Percentiles rank a stretch among this genome's conserved stretches.
Conservation (phyloP, 176 grass and related monocot genomes). For the Triticum dicoccoides region DNA sequence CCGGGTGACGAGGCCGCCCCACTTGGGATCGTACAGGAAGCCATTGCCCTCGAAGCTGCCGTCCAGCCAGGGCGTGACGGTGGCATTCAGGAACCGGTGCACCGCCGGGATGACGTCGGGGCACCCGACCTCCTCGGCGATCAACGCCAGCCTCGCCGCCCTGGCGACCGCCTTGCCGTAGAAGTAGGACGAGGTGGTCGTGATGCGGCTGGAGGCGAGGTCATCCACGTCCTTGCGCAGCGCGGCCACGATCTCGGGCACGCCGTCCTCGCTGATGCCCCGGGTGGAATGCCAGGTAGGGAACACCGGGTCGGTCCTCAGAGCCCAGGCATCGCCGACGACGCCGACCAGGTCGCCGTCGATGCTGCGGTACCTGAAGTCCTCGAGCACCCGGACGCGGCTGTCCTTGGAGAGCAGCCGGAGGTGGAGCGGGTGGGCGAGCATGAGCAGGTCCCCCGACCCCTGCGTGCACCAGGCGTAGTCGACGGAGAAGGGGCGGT, state of each 20-base stretch:
- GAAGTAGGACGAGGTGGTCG: slow-evolving; percentile 88
- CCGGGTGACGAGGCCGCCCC: slow-evolving; percentile 73
- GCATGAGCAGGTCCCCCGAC: slow-evolving; percentile 70
- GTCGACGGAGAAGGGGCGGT: slow-evolving; percentile 64
- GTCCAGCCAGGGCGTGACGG: slow-evolving; percentile 82
- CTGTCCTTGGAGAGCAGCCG: slow-evolving; percentile 48
- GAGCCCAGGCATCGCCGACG: slow-evolving; percentile 65
- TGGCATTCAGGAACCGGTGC: slow-evolving; percentile 45
- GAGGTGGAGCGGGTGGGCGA: slow-evolving; percentile 88
- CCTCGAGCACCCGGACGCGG: slow-evolving; percentile 44
- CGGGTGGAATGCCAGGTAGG: slow-evolving; percentile 75
- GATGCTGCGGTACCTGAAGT: slow-evolving; percentile 89
- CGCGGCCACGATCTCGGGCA: slow-evolving; percentile 52
- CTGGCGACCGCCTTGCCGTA: slow-evolving; percentile 90
- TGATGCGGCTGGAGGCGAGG: slow-evolving; percentile 42
- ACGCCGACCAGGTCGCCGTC: slow-evolving; percentile 87
- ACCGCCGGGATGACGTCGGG: slow-evolving; percentile 57
- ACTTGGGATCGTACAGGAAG: slow-evolving; percentile 75
- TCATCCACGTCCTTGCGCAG: slow-evolving; percentile 59
- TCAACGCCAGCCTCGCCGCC: slow-evolving; percentile 73
- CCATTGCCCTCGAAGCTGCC: slow-evolving; percentile 75
- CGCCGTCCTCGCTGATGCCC: slow-evolving; percentile 61
- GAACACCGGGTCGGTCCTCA: slow-evolving; percentile 54
- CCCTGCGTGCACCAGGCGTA: slow-evolving; percentile 77
- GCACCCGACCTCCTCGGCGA: slow-evolving; percentile 80